Conservation (phyloP, 176 grass and related monocot species). For the Musa troglodytarum region DNA sequence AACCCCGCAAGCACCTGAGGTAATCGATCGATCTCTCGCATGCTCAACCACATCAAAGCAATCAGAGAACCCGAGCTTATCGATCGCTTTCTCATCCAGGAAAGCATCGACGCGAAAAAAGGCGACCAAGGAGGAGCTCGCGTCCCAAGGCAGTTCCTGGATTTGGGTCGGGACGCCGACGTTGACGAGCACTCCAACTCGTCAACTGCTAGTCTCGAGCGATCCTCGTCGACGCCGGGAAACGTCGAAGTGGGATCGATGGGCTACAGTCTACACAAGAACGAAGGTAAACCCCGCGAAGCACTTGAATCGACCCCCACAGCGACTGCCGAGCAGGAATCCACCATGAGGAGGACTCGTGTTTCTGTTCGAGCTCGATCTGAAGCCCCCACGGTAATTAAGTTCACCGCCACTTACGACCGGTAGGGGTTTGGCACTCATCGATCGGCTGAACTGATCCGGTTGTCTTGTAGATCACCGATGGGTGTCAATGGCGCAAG, state of each 20-base stretch:
- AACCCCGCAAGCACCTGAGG: constrained; percentile 16
- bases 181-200: constrained; percentile 58
- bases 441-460: background rate
- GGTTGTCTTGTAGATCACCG: constrained; percentile 45
- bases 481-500: constrained; percentile 98
- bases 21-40: background rate
- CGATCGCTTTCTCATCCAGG: background rate
- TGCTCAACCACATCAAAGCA: background rate
- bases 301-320: background rate
- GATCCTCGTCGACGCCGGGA: constrained; percentile 34
- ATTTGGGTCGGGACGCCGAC: constrained; percentile 20
- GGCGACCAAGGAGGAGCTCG: background rate
- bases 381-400: constrained; percentile 81
- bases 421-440: too few relatives aligned
- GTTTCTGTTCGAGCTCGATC: constrained; percentile 92
- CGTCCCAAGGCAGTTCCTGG: constrained; percentile 52
- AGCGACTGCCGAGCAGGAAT: constrained; percentile 40
- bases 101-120: background rate
- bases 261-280: constrained; percentile 24
- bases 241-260: constrained; percentile 31
- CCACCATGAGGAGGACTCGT: constrained; percentile 80
- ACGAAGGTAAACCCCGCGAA: background rate
- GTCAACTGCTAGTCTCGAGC: constrained; percentile 54
- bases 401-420: background rate
- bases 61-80: background rate